phyloP scores from a whole-genome alignment of 805 yeast species.

The Barnettozyma salicaria region DNA sequence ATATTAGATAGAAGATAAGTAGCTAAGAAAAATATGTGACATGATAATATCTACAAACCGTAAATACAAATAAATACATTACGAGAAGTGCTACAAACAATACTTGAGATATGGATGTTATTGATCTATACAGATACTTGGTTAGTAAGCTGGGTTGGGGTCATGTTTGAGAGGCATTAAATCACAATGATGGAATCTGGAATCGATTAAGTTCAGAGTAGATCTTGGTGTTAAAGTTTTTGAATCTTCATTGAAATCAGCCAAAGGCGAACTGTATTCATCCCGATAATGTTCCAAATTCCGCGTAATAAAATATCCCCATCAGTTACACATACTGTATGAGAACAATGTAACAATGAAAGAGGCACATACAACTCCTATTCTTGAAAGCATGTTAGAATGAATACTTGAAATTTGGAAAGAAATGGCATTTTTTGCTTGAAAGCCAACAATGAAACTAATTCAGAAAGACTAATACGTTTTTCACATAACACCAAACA shows the following conservation, averaged over 20 bases:
- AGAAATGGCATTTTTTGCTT: background rate
- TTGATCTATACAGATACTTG: too few relatives aligned
- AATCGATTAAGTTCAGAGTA: conserved; percentile 29
- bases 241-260: conserved; percentile 30
- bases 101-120: too few relatives aligned
- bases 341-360: too few relatives aligned
- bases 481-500: conserved; percentile 32
- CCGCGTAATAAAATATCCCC: background rate
- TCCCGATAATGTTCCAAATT: conserved; percentile 25
- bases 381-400: background rate
- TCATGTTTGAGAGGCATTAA: too few relatives aligned
- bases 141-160: too few relatives aligned
- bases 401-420: background rate
- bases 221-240: conserved; percentile 37
- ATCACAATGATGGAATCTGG: too few relatives aligned
- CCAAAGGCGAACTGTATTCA: conserved; percentile 34
- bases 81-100: too few relatives aligned
- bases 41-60: too few relatives aligned
- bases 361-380: too few relatives aligned
- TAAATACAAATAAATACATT: too few relatives aligned
- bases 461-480: conserved; percentile 17
- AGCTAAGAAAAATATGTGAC: too few relatives aligned
- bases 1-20: too few relatives aligned
- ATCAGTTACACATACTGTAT: background rate
- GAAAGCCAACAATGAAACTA: background rate